Evolutionary conservation across 2,329 filamentous ascomycete species (phyloP), one percentile per base, ranked within the genome.

Genomic region (Leptographium procerum): DNA sequence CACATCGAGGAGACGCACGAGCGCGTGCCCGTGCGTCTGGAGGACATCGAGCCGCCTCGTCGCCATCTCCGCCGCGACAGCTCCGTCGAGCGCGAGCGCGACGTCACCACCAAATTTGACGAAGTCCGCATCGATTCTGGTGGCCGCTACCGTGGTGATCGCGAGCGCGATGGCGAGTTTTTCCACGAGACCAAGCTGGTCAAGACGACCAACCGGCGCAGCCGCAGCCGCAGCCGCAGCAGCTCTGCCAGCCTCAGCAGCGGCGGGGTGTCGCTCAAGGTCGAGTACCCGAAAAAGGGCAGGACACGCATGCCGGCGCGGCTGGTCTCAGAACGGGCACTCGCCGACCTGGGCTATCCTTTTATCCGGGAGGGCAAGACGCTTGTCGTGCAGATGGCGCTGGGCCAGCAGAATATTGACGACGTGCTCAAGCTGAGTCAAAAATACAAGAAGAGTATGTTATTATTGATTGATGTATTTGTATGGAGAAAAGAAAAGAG

Each of bases 371-470:
- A 96, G 88, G 89, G 87, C 45, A 86, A 87, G 64, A 87, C 87
- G 26, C 84, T 94, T 65, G 82, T 96, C 56, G 84, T 97, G 36
- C 84, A 88, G 65, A 87, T 89, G 67, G 91, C 92, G 11, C 79
- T 97, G 6, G 88, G 89, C 19, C 91, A 95, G 65, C 84, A 92
- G 22, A 90, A 96, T 65, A 96, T 96, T 62, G 91, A 96, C 65
- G 88, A 95, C 66, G 79, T 96, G 51, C 87, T 96, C 65, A 86
- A 84, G 66, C 77, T 91, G 55, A 95, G 89, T 70, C 88, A 91
- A 66, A 84, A 87, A 34, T 91, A 89, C 72, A 85, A 80, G 68
- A 80, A 81, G 67, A 76, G 80, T 82, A 61, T 57, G 22, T 43
- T 4, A n/a, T n/a, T n/a, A n/a, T n/a, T n/a, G n/a, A n/a, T n/a